phyloP scores from a whole-genome alignment of 1,139 yeast species.

The Hansenula sp. region DNA sequence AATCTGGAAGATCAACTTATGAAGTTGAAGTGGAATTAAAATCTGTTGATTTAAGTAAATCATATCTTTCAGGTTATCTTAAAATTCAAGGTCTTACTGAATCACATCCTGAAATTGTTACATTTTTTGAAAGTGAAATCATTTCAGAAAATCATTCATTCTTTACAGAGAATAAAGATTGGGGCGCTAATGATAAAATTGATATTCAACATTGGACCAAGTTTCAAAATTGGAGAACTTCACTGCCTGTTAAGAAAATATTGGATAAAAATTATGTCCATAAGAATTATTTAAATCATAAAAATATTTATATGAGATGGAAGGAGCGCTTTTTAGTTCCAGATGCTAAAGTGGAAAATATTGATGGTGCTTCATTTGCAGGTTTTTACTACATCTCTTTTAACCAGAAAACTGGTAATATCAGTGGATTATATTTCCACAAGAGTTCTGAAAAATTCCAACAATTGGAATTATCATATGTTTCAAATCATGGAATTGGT shows the following conservation, averaged over 20 bases:
- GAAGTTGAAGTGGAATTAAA: conserved; percentile 70
- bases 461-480: conserved; percentile 49
- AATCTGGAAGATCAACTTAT: conserved; percentile 62
- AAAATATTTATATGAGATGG: conserved; percentile 86
- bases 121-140: conserved; percentile 85
- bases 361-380: conserved; percentile 83
- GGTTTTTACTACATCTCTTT: conserved; percentile 89
- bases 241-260: conserved; percentile 26
- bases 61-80: conserved; percentile 70
- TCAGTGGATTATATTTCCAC: conserved; percentile 81
- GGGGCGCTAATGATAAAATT: conserved; percentile 64
- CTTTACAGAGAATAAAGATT: conserved; percentile 37
- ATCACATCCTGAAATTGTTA: conserved; percentile 71
- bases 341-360: conserved; percentile 59
- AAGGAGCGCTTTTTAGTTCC: conserved; percentile 85
- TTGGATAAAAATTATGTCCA: conserved; percentile 26
- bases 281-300: conserved; percentile 32
- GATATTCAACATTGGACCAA: conserved; percentile 88
- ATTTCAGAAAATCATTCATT: conserved; percentile 56
- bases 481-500: conserved; percentile 34
- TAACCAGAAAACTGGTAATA: conserved; percentile 69
- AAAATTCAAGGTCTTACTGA: conserved; percentile 79
- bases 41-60: conserved; percentile 58
- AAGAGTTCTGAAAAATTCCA: conserved; percentile 75
- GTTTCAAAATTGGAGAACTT: conserved; percentile 53